These are phyloP conservation scores for Neotropicomus parvogracilis DNA, from an alignment of 1,284 basidiomycete genomes.

Conservation along the genomic window DNA sequence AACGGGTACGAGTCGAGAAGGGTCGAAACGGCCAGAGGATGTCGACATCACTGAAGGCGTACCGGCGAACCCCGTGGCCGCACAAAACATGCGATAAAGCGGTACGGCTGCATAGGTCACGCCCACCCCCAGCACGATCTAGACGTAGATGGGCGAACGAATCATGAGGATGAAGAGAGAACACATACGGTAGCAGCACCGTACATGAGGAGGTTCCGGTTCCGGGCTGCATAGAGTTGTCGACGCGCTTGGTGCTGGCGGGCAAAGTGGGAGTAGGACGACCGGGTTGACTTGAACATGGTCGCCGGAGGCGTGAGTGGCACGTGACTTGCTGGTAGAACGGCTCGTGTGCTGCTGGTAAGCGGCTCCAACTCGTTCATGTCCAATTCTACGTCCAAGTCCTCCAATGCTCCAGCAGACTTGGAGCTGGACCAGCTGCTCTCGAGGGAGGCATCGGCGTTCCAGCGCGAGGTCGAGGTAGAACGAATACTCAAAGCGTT, in stretches of 20 bases:
- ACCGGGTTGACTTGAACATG: slow-evolving; percentile 1
- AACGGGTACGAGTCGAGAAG: slow-evolving; percentile 77
- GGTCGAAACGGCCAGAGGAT: slow-evolving; percentile 74
- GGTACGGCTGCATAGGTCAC: slow-evolving; percentile 96
- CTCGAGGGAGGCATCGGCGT: slow-evolving; percentile 74
- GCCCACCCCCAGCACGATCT: slow-evolving; percentile 82
- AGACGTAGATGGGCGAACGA: slow-evolving; percentile 30
- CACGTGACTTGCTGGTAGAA: slow-evolving; percentile 22
- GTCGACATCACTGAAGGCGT: slow-evolving; percentile 73
- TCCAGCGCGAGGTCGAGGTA: slow-evolving; percentile 80
- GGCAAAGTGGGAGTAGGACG: slow-evolving; percentile 3
- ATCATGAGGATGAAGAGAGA: neutral
- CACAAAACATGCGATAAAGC: slow-evolving; percentile 95
- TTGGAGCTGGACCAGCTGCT: slow-evolving; percentile 70
- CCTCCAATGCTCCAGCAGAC: slow-evolving; percentile 29
- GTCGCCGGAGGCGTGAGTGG: neutral
- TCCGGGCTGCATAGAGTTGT: slow-evolving; percentile 48
- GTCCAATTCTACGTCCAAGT: slow-evolving; percentile 27
- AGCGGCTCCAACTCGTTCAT: too few relatives aligned
- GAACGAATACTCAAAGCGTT: slow-evolving; percentile 81
- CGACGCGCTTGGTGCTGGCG: slow-evolving; percentile 31
- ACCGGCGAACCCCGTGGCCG: slow-evolving; percentile 94
- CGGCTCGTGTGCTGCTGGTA: neutral
- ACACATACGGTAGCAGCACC: slow-evolving; percentile 67
- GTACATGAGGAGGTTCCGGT: slow-evolving; percentile 76